These are phyloP conservation scores for Suillus brevipes DNA, from an alignment of 768 basidiomycete species.

Conservation along the genomic window DNA sequence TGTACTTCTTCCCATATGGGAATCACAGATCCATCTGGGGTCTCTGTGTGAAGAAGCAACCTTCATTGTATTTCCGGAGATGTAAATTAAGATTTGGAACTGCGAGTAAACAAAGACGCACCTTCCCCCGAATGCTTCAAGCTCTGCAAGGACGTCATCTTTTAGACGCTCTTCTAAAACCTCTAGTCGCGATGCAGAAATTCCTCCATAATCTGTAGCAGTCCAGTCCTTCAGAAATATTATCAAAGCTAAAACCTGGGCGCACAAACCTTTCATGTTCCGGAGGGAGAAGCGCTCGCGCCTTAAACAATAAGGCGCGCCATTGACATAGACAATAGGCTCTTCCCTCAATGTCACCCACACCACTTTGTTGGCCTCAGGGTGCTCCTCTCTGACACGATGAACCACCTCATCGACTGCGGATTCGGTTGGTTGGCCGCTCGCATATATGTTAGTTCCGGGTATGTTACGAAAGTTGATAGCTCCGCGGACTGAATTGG, in stretches of 20 bases:
- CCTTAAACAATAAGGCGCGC: slow-evolving; percentile 86
- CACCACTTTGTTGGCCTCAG: slow-evolving; percentile 60
- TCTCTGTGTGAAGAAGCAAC: slow-evolving; percentile 88
- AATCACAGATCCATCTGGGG: slow-evolving; percentile 80
- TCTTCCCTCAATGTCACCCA: slow-evolving; percentile 97
- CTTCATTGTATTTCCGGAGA: slow-evolving; percentile 35
- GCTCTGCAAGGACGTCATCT: slow-evolving; percentile 83
- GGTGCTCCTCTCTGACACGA: slow-evolving; percentile 60
- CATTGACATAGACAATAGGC: slow-evolving; percentile 90
- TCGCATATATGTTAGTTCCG: slow-evolving; percentile 80
- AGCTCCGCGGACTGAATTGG: slow-evolving; percentile 81
- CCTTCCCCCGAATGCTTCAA: slow-evolving; percentile 83
- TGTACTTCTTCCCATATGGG: slow-evolving; percentile 94
- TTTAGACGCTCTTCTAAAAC: slow-evolving; percentile 86
- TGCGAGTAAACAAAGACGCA: slow-evolving; percentile 28
- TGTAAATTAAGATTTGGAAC: slow-evolving; percentile 4
- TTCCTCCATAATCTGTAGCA: slow-evolving; percentile 86
- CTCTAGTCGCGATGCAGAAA: slow-evolving; percentile 87
- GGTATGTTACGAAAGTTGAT: slow-evolving; percentile 91
- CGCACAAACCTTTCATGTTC: slow-evolving; percentile 84
- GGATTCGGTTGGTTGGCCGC: slow-evolving; percentile 87
- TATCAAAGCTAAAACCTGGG: not conserved
- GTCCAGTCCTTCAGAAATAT: not conserved
- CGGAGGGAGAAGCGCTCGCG: slow-evolving; percentile 83
- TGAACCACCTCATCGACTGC: slow-evolving; percentile 81